Evolutionary conservation across 768 basidiomycete genomes (phyloP).

Genomic region (Wakefieldia striispora): DNA sequence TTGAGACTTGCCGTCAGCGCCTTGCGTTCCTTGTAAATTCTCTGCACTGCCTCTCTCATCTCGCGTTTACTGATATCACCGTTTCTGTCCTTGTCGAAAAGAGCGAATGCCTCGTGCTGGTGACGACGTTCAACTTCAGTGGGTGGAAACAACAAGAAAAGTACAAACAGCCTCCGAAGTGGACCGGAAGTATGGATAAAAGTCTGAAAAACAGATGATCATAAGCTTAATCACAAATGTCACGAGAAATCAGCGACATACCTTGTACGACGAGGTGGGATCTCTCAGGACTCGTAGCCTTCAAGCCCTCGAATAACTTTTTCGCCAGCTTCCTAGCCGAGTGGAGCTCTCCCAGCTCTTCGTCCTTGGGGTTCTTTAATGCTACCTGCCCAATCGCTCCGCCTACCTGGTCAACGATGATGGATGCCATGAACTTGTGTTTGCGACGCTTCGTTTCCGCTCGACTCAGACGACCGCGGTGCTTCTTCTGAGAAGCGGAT

Average conservation of each 20-base stretch:
- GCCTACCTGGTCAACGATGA: conserved; percentile 67
- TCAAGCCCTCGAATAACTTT: conserved; percentile 64
- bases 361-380: conserved; percentile 59
- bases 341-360: conserved; percentile 51
- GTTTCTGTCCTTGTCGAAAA: conserved; percentile 83
- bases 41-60: conserved; percentile 80
- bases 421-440: conserved; percentile 54
- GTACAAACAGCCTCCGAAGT: conserved; percentile 62
- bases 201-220: conserved; percentile 46
- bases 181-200: conserved; percentile 72
- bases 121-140: conserved; percentile 1
- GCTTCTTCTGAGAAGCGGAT: conserved; percentile 11
- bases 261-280: conserved; percentile 67
- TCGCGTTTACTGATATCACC: conserved; percentile 75
- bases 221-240: not conserved
- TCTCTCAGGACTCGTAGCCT: conserved; percentile 56
- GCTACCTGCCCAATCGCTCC: conserved; percentile 71
- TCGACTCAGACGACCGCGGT: conserved; percentile 18
- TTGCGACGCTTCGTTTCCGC: conserved; percentile 40
- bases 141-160: not conserved
- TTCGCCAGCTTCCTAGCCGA: conserved; percentile 67
- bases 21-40: conserved; percentile 78
- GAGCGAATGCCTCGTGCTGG: conserved; percentile 62
- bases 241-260: conserved; percentile 23
- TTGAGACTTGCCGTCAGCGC: conserved; percentile 68